Evolutionary conservation across 2,329 filamentous ascomycete species (phyloP), one percentile per base, ranked within the genome.

Genomic region (Cladosporium sp.): DNA sequence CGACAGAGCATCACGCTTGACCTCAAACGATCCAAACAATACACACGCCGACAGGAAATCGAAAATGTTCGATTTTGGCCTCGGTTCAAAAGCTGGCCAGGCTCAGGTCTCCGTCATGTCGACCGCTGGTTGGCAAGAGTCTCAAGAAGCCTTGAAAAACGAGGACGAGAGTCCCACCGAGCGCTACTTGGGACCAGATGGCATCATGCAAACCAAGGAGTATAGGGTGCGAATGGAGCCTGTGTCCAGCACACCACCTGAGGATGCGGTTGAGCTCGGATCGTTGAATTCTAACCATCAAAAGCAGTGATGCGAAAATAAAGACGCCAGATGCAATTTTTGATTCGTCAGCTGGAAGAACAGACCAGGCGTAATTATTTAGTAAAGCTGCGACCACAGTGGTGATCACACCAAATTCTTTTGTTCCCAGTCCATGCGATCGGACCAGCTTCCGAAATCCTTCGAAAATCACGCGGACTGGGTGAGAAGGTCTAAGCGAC

Each of bases 141-240:
- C 45, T 7, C 45, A 48, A 15, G 45, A 48, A 13, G 45, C 45
- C 3, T 19, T 48, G 11, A 48, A 48, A 16, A 9, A 48, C 19
- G 19, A 16, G 19, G 45, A 48, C 16, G 29, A 12, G 3, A 13
- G 8, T 4, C 7, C 13, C 4, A 19, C 18, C 2, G 45, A 40
- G 13, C 36, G 30, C 7, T 9, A 47, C 7, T 25, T n/a, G 6
- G 13, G 18, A 4, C 4, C 6, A 4, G 27, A 27, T 15, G 45
- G 45, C 12, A 48, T 48, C 36, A 40, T 48, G 45, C 39, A 48
- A 36, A 48, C 45, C 16, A 36, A 48, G 16, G 45, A 48, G 29
- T 48, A 39, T 18, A 48, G 45, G 18, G 45, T 48, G 18, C 45
- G 45, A 2, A 27, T 39, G 36, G 45, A 48, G 27, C 16, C 12